These are phyloP conservation scores for Cyberlindnera mississippiensis DNA, from an alignment of 805 yeast species.

Conservation along the genomic window DNA sequence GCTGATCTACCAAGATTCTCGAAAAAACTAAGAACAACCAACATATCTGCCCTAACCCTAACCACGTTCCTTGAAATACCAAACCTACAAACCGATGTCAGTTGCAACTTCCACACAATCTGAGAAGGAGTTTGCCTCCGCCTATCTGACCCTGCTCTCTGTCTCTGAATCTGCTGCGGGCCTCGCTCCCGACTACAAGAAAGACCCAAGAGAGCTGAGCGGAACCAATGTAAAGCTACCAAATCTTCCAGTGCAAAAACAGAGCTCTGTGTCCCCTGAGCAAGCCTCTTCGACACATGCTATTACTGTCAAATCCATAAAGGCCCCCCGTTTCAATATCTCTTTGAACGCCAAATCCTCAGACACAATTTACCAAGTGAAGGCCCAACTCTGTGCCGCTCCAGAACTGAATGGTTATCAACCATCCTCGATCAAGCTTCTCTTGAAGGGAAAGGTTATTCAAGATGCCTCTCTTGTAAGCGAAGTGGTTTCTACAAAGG, in stretches of 20 bases:
- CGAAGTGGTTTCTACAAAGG: conserved; percentile 15
- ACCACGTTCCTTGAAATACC: background rate
- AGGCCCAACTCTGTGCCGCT: conserved; percentile 25
- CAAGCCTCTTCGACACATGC: background rate
- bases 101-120: conserved; percentile 9
- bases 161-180: conserved; percentile 11
- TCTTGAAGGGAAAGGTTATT: conserved; percentile 60
- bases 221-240: conserved; percentile 34
- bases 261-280: background rate
- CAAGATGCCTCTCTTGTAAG: conserved; percentile 44
- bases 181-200: conserved; percentile 11
- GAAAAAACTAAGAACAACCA: too few relatives aligned
- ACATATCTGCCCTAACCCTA: too few relatives aligned
- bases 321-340: conserved; percentile 62
- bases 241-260: conserved; percentile 35
- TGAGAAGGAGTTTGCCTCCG: conserved; percentile 21
- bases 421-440: conserved; percentile 41
- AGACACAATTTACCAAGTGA: conserved; percentile 33
- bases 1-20: background rate
- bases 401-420: conserved; percentile 33
- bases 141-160: conserved; percentile 19
- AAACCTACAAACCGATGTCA: conserved; percentile 9
- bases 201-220: conserved; percentile 12
- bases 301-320: conserved; percentile 57
- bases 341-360: conserved; percentile 23